phyloP scores from a whole-genome alignment of 257 asterid genomes.

The Solanum chaucha region DNA sequence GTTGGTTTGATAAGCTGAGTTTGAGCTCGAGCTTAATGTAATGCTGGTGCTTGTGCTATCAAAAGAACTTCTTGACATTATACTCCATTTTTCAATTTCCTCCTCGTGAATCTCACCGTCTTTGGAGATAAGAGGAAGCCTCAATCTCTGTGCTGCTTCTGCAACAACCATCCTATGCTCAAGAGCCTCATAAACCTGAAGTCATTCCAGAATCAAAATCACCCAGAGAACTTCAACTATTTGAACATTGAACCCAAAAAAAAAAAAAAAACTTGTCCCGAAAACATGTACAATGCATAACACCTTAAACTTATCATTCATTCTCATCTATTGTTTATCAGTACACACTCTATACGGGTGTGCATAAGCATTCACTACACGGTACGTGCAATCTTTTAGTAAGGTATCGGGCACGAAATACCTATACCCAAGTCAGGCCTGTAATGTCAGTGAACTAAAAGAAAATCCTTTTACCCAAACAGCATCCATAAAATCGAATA shows the following conservation, averaged over 20 bases:
- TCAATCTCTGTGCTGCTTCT: constrained; percentile 91
- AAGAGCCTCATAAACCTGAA: constrained; percentile 66
- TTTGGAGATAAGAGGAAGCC: constrained; percentile 93
- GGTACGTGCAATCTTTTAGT: not conserved
- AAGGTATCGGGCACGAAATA: not conserved
- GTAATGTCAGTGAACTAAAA: not conserved
- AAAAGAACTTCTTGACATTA: constrained; percentile 72
- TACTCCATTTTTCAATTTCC: constrained; percentile 86
- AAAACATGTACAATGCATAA: not conserved
- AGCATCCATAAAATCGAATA: not conserved
- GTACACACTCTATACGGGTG: not conserved
- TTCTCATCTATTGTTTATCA: not conserved
- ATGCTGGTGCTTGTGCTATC: constrained; percentile 73
- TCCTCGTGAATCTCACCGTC: constrained; percentile 93
- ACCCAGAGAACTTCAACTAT: not conserved
- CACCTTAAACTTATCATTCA: not conserved
- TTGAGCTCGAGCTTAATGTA: constrained; percentile 64
- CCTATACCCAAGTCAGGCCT: not conserved
- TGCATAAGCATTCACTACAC: not conserved
- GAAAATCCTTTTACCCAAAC: not conserved
- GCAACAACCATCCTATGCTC: constrained; percentile 68
- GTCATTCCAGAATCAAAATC: not conserved
- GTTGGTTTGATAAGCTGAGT: constrained; percentile 64
- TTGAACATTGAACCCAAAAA: not conserved
- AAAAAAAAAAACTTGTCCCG: not conserved